Evolutionary conservation across 2,329 filamentous ascomycete species (phyloP).

Genomic region (Aspergillus fumigatiaffinis): DNA sequence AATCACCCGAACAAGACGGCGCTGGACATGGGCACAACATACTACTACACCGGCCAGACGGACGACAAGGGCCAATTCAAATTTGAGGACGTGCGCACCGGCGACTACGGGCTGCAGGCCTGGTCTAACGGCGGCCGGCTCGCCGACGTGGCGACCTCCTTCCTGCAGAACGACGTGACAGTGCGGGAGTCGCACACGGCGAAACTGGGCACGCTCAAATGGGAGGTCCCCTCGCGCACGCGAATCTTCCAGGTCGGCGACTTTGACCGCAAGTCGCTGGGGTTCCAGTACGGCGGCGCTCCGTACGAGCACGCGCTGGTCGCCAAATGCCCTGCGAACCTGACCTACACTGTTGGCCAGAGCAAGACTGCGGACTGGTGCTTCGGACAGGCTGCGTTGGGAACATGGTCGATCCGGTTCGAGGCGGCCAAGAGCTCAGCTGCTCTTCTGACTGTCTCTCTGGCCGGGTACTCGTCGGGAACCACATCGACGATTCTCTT

Average conservation of each 20-base stretch:
- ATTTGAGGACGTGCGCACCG: conserved; percentile 43
- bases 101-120: conserved; percentile 47
- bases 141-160: conserved; percentile 44
- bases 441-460: conserved; percentile 40
- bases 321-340: conserved; percentile 42
- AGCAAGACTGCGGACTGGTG: conserved; percentile 45
- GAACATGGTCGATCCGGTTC: conserved; percentile 38
- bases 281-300: conserved; percentile 43
- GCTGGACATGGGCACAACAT: conserved; percentile 46
- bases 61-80: conserved; percentile 42
- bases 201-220: conserved; percentile 39
- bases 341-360: conserved; percentile 43
- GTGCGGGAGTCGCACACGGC: conserved; percentile 33
- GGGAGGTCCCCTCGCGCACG: conserved; percentile 38
- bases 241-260: conserved; percentile 49
- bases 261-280: conserved; percentile 45
- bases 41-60: conserved; percentile 50
- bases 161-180: conserved; percentile 40
- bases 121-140: conserved; percentile 48
- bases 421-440: conserved; percentile 12
- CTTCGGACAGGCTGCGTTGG: conserved; percentile 43
- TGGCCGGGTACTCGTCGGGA: conserved; percentile 46
- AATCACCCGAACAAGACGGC: conserved; percentile 43
- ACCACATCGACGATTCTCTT: conserved; percentile 39
- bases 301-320: conserved; percentile 46